Evolutionary conservation across 176 grass and related monocot species (phyloP).

Genomic region (Panicum miliaceum): DNA sequence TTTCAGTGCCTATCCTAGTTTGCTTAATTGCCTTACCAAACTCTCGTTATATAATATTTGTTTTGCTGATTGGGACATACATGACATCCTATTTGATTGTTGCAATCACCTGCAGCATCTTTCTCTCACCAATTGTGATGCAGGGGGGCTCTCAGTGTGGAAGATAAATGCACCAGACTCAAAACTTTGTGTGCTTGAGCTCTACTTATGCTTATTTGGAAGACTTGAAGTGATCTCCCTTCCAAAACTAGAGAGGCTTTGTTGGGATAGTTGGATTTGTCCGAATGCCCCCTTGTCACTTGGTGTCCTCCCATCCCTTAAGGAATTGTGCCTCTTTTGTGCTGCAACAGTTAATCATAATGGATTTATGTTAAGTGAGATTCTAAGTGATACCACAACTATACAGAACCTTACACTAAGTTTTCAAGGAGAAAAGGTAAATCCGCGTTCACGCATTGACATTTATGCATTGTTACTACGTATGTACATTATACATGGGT

Average conservation of each 20-base stretch:
- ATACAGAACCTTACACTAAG: not conserved
- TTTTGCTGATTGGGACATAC: not conserved
- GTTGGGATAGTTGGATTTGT: not conserved
- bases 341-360: not conserved
- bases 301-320: conserved; percentile 19
- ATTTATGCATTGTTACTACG: not conserved
- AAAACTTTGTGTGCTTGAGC: conserved; percentile 14
- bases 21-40: conserved; percentile 18
- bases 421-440: conserved; percentile 32
- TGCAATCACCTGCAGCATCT: conserved; percentile 18
- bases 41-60: conserved; percentile 12
- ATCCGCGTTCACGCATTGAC: too few species aligned
- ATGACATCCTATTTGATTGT: conserved; percentile 31
- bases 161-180: conserved; percentile 29
- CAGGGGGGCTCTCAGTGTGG: not conserved
- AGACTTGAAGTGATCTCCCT: conserved; percentile 11
- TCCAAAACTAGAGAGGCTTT: conserved; percentile 19
- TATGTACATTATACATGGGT: too few species aligned
- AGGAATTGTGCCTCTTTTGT: not conserved
- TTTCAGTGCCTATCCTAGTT: conserved; percentile 11
- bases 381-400: conserved; percentile 12
- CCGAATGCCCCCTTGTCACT: not conserved
- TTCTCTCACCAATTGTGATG: not conserved
- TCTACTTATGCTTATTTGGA: not conserved
- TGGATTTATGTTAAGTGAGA: conserved; percentile 15